phyloP scores from a whole-genome alignment of 768 basidiomycete genomes.

The Auricularia sp. region DNA sequence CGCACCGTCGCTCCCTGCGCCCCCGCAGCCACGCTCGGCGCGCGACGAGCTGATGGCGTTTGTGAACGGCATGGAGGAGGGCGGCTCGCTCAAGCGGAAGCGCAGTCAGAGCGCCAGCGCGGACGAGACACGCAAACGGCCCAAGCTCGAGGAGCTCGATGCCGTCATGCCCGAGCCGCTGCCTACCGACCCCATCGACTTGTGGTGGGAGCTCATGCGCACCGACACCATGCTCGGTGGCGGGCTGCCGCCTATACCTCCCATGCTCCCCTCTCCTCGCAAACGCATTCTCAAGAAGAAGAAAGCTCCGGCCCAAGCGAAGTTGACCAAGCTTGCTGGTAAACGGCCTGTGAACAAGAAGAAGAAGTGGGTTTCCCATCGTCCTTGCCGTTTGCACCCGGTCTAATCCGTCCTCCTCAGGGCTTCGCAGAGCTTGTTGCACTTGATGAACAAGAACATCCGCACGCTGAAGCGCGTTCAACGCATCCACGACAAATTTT shows the following conservation, averaged over 20 bases:
- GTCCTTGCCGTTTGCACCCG: neutral
- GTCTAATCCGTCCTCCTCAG: neutral
- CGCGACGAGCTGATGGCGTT: neutral
- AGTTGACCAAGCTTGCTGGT: neutral
- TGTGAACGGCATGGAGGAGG: neutral
- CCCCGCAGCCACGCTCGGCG: neutral
- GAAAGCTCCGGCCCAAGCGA: neutral
- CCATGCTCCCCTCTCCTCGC: constrained; percentile 9
- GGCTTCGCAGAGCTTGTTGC: constrained; percentile 28
- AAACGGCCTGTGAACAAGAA: neutral
- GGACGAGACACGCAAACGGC: neutral
- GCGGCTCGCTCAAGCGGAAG: neutral
- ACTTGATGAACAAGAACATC: constrained; percentile 67
- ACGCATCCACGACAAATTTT: constrained; percentile 62
- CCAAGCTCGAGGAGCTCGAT: neutral
- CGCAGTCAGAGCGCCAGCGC: neutral
- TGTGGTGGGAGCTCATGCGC: constrained; percentile 71
- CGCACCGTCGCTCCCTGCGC: neutral
- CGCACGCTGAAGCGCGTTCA: constrained; percentile 63
- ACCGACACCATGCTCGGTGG: constrained; percentile 51
- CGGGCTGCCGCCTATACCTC: constrained; percentile 42
- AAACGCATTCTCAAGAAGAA: neutral
- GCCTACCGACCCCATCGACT: constrained; percentile 17
- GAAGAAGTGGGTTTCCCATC: neutral
- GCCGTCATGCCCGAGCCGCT: neutral